phyloP scores from a whole-genome alignment of 495 filamentous ascomycete species.

The Hyaloscypha finlandica region DNA sequence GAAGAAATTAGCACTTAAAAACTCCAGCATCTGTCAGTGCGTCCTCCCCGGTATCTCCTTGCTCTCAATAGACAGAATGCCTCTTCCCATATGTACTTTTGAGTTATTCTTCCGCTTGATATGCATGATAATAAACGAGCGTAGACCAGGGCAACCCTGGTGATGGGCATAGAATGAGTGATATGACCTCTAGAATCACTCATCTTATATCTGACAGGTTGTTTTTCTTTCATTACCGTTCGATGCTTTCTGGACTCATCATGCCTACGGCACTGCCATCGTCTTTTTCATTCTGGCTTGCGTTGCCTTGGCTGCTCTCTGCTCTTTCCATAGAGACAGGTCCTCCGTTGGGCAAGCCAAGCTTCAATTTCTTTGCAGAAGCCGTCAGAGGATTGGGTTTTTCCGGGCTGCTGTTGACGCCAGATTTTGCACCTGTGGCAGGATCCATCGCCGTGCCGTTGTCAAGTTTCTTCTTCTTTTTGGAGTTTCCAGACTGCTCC shows the following conservation, averaged over 20 bases:
- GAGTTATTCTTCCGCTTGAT: neutral
- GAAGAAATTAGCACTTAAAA: neutral
- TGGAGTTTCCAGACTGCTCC: constrained; percentile 69
- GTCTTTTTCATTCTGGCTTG: constrained; percentile 52
- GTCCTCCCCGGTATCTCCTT: neutral
- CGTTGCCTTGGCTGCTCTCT: constrained; percentile 53
- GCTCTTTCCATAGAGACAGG: constrained; percentile 47
- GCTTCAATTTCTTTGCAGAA: constrained; percentile 44
- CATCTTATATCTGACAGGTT: constrained; percentile 26
- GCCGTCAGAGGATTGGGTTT: constrained; percentile 40
- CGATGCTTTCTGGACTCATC: constrained; percentile 69
- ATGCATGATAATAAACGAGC: neutral
- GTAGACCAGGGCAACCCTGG: neutral
- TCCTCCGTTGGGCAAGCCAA: constrained; percentile 38
- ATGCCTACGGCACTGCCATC: constrained; percentile 58
- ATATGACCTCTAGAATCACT: neutral
- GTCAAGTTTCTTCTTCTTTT: constrained; percentile 72
- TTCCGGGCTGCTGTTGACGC: constrained; percentile 40
- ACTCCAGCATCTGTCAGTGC: neutral
- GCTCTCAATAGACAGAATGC: neutral
- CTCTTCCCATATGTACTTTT: constrained; percentile 9
- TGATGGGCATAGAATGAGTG: constrained; percentile 3
- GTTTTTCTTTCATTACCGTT: constrained; percentile 32
- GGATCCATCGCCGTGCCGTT: constrained; percentile 42
- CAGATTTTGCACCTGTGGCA: constrained; percentile 40